These are phyloP conservation scores for Auricularia sp. DNA, from an alignment of 768 basidiomycete species.

Conservation along the genomic window DNA sequence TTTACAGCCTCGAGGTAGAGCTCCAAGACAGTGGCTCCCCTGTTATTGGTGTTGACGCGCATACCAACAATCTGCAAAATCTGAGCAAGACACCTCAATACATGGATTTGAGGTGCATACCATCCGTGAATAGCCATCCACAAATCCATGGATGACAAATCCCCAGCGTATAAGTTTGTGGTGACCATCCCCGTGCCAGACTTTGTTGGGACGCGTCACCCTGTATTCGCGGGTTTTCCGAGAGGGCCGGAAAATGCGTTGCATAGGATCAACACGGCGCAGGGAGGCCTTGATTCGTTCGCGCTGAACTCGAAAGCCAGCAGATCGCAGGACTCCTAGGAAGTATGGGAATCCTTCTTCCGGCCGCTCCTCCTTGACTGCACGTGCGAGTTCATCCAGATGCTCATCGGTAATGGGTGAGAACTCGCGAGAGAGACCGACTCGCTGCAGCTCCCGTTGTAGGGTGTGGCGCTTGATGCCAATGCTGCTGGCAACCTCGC, in stretches of 20 bases:
- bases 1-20: neutral
- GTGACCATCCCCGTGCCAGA: slow-evolving; percentile 11
- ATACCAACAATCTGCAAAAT: neutral
- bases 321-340: neutral
- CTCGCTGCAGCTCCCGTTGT: neutral
- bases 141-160: slow-evolving; percentile 6
- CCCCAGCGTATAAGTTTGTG: slow-evolving; percentile 9
- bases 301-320: neutral
- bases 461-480: neutral
- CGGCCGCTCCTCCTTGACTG: neutral
- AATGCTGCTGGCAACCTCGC: neutral
- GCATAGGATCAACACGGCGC: neutral
- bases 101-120: neutral
- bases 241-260: neutral
- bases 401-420: neutral
- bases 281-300: neutral
- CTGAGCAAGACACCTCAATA: neutral
- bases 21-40: neutral
- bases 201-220: slow-evolving; percentile 4
- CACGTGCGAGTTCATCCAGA: neutral
- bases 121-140: slow-evolving; percentile 7
- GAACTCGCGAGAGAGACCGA: neutral
- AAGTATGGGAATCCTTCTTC: neutral
- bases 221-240: neutral
- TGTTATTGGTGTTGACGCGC: neutral